Percentiles rank a stretch among this genome's conserved stretches.
Evolutionary conservation across 345 rosid species (phyloP).

Genomic region (Rhodamnia rubescens): DNA sequence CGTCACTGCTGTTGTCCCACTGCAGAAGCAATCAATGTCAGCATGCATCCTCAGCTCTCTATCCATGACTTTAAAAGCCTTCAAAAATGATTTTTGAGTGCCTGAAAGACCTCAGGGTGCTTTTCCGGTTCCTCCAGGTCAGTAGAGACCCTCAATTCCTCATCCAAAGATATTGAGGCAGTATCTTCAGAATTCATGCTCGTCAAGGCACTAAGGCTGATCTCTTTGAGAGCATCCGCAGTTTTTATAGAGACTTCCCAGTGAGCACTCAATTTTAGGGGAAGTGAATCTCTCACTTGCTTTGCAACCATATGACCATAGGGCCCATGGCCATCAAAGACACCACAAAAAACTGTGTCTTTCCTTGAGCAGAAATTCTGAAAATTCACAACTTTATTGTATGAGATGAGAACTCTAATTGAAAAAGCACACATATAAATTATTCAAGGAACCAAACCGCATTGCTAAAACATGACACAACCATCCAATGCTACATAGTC

Average conservation of each 20-base stretch:
- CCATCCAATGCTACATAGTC: neutral
- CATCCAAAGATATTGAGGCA: slow-evolving; percentile 42
- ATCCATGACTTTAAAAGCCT: slow-evolving; percentile 88
- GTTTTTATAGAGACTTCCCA: slow-evolving; percentile 52
- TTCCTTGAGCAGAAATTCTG: slow-evolving; percentile 80
- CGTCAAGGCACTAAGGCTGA: slow-evolving; percentile 32
- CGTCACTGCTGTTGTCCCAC: slow-evolving; percentile 97
- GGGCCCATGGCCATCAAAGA: slow-evolving; percentile 98
- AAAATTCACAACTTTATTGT: neutral
- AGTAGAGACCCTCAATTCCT: slow-evolving; percentile 41
- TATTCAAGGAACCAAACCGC: neutral
- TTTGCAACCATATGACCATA: slow-evolving; percentile 93
- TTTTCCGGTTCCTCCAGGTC: slow-evolving; percentile 43
- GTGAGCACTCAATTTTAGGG: slow-evolving; percentile 59
- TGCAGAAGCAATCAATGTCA: slow-evolving; percentile 78
- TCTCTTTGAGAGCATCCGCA: slow-evolving; percentile 34
- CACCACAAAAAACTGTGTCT: slow-evolving; percentile 86
- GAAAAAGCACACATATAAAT: neutral
- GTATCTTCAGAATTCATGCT: slow-evolving; percentile 46
- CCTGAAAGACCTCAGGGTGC: slow-evolving; percentile 40
- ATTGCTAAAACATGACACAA: neutral
- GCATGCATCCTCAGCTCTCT: slow-evolving; percentile 65
- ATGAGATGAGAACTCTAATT: neutral
- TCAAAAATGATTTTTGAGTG: slow-evolving; percentile 67
- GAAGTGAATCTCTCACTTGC: slow-evolving; percentile 88